Percentiles rank a stretch among this genome's conserved stretches.
Evolutionary conservation across 257 asterid genomes (phyloP).

Genomic region (Rauvolfia tetraphylla): DNA sequence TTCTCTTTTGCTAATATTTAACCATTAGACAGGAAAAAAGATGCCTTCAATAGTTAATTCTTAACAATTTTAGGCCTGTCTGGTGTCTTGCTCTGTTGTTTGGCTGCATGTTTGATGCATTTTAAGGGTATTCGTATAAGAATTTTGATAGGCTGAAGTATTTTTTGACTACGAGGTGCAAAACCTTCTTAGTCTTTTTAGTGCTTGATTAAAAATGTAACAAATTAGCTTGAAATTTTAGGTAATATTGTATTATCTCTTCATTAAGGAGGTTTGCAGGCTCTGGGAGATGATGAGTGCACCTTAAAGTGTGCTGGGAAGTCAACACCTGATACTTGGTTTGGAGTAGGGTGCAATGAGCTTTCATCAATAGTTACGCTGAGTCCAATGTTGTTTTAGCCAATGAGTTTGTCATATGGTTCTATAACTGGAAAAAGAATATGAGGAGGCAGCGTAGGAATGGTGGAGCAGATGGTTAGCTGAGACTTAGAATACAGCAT

Average conservation of each 20-base stretch:
- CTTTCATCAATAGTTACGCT: not conserved
- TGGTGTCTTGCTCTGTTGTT: not conserved
- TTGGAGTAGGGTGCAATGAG: not conserved
- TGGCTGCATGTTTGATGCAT: not conserved
- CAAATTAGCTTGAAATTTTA: too few relatives aligned
- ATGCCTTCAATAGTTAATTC: not conserved
- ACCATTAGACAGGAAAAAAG: not conserved
- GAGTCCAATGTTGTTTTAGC: too few relatives aligned
- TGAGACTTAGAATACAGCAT: not conserved
- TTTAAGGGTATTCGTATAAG: not conserved
- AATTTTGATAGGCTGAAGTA: not conserved
- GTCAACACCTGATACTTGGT: not conserved
- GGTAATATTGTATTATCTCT: too few relatives aligned
- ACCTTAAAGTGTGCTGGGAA: not conserved
- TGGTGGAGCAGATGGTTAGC: not conserved
- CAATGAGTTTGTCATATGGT: not conserved
- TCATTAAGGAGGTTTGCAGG: too few relatives aligned
- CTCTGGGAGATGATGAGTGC: not conserved
- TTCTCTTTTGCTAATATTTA: not conserved
- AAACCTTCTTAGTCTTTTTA: not conserved
- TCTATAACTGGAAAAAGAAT: too few relatives aligned
- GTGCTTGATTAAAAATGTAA: too few relatives aligned
- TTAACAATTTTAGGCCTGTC: not conserved
- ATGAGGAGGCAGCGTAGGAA: too few relatives aligned
- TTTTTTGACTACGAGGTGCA: not conserved